phyloP scores from a whole-genome alignment of 495 filamentous ascomycete species.

The Bathelium albidoporum region DNA sequence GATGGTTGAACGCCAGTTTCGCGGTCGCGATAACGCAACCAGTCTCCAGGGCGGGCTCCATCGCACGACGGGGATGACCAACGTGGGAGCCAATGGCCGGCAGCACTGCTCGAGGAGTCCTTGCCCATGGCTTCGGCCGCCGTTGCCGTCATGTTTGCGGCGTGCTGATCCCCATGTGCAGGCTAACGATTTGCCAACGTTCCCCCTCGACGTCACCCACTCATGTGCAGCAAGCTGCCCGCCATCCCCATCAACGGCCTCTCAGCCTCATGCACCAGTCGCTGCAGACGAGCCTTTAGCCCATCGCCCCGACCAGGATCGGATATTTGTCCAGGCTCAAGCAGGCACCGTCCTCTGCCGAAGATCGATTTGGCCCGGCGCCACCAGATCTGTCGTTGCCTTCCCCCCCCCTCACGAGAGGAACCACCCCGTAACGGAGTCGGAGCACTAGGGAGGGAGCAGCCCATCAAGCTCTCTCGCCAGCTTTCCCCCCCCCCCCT shows the following conservation, averaged over 20 bases:
- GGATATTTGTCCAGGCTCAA: background rate
- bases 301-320: background rate
- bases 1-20: background rate
- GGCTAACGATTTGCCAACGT: background rate
- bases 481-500: too few species aligned
- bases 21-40: conserved; percentile 1
- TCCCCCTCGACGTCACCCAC: background rate
- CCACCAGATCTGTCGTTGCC: background rate
- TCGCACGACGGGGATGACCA: background rate
- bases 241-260: background rate
- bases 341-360: background rate
- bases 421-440: too few species aligned
- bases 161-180: conserved; percentile 3
- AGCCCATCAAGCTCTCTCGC: too few species aligned
- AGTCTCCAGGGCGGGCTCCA: background rate
- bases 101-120: background rate
- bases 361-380: conserved; percentile 2
- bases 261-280: background rate
- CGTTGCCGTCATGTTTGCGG: conserved; percentile 5
- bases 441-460: too few species aligned
- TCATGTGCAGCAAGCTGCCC: background rate
- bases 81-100: background rate
- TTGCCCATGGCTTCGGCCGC: background rate
- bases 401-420: too few species aligned
- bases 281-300: background rate